Base-by-base conservation (phyloP, 23 red algal species). In the Gracilaria domingensis region DNA sequence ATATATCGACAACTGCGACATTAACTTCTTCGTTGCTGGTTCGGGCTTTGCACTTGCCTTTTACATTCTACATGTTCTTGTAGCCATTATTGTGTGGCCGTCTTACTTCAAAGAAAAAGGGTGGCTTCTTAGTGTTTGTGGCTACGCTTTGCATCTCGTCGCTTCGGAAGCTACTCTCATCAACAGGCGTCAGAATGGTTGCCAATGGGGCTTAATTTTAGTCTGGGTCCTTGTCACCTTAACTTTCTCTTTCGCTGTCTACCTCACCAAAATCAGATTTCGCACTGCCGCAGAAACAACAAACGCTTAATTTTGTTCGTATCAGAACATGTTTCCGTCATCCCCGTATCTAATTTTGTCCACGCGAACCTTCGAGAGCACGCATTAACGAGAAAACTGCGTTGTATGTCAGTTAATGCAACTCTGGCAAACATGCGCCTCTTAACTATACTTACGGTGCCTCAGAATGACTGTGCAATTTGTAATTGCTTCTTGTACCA, bases 1-100 rank as follows among this genome's bases (percentile, higher is more conserved):
- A 44, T 95, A 95, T 76, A 75, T 56, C 54, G 87, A 95, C n/a
- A 32, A 39, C 33, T 95, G 93, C 25, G 85, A 85, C 20, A 69
- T 90, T 28, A 95, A 95, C 64, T 95, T 95, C 54, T 89, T 89
- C 59, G 93, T 95, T 24, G 93, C 85, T 21, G 78, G 75, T 14
- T 28, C 44, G 24, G 36, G 54, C 25, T 88, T 88, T 59, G 57
- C 93, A 8, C 67, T 79, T 23, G 93, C 93, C 60, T 95, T 81
- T 34, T 95, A 85, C 72, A 37, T 95, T 57, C 77, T 95, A 21
- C 93, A 95, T 25, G 42, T 95, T 37, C 35, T 76, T 16, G 50
- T 95, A 2, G 85, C 66, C 23, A 71, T 91, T 74, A 40, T 75
- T 34, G 71, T 85, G 40, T 95, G 93, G 93, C 93, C 85, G 32